phyloP scores from a whole-genome alignment of 1,284 basidiomycete species.

The Singerocomus inundabilis region DNA sequence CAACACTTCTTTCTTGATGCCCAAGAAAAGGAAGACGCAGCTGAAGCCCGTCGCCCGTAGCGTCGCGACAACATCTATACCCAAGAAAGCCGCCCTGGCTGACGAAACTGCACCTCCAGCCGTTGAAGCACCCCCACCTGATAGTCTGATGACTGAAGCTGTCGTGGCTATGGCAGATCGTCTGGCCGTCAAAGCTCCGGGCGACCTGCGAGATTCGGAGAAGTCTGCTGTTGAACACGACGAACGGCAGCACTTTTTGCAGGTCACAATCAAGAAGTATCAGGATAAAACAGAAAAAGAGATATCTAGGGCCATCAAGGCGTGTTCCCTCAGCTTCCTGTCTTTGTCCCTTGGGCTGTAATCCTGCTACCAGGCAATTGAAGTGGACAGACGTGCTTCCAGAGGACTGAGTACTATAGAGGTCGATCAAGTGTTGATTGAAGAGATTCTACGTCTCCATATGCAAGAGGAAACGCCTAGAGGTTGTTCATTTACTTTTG shows the following conservation, averaged over 20 bases:
- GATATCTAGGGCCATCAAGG: constrained; percentile 61
- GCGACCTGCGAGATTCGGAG: constrained; percentile 18
- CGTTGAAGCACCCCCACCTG: constrained; percentile 12
- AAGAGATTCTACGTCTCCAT: constrained; percentile 59
- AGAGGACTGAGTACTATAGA: constrained; percentile 65
- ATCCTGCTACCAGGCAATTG: constrained; percentile 58
- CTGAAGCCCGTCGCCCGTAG: constrained; percentile 74
- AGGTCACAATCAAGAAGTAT: constrained; percentile 73
- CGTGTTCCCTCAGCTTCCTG: constrained; percentile 15
- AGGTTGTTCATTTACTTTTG: constrained; percentile 12
- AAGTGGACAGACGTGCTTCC: constrained; percentile 79
- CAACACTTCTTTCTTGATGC: constrained; percentile 45
- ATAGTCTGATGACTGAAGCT: constrained; percentile 7
- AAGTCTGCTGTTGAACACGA: constrained; percentile 40
- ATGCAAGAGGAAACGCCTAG: constrained; percentile 33
- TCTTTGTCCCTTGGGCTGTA: constrained; percentile 3
- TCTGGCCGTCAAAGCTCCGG: constrained; percentile 2
- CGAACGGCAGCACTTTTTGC: constrained; percentile 51
- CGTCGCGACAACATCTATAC: constrained; percentile 87
- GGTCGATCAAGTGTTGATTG: constrained; percentile 57
- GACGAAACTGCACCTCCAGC: constrained; percentile 20
- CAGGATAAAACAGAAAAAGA: constrained; percentile 93
- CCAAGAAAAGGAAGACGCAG: constrained; percentile 87
- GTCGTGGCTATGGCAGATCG: neutral
- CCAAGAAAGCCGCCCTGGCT: constrained; percentile 64